These are phyloP conservation scores for Penicillium palitans DNA, from an alignment of 2,329 filamentous ascomycete genomes.

Conservation along the genomic window DNA sequence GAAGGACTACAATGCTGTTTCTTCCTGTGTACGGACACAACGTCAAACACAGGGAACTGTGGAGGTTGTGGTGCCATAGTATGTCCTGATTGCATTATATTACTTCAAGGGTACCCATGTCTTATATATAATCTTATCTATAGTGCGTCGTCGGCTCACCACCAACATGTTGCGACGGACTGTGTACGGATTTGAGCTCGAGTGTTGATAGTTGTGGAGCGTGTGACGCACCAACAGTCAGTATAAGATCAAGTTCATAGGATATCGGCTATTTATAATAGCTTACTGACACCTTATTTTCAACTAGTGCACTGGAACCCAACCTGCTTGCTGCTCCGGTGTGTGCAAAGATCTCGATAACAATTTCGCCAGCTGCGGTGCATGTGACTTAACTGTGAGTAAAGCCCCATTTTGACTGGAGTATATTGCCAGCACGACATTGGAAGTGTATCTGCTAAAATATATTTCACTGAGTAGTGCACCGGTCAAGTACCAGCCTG, in stretches of 20 bases:
- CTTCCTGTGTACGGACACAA: slow-evolving; percentile 5
- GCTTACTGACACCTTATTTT: not conserved
- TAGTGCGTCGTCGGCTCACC: not conserved
- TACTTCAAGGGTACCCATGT: not conserved
- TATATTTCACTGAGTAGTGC: slow-evolving; percentile 1
- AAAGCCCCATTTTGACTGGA: not conserved
- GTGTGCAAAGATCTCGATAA: slow-evolving; percentile 16
- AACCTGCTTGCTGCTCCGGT: slow-evolving; percentile 17
- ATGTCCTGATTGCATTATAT: not conserved
- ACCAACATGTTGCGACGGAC: slow-evolving; percentile 3
- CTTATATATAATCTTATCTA: not conserved
- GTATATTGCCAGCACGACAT: not conserved
- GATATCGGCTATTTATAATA: not conserved
- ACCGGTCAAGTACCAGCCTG: slow-evolving; percentile 12
- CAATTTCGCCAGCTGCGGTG: slow-evolving; percentile 11
- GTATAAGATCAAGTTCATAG: not conserved
- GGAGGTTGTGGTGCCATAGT: slow-evolving; percentile 1
- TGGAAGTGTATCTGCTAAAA: not conserved
- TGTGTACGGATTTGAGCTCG: slow-evolving; percentile 3
- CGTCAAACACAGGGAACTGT: not conserved
- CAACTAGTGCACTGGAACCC: slow-evolving; percentile 14
- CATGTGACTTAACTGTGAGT: not conserved
- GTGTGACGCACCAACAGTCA: not conserved
- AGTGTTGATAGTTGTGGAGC: not conserved
- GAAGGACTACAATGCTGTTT: slow-evolving; percentile 2